Evolutionary conservation across 306 rosid genomes (phyloP).

Genomic region (Hylodesmum podocarpum): DNA sequence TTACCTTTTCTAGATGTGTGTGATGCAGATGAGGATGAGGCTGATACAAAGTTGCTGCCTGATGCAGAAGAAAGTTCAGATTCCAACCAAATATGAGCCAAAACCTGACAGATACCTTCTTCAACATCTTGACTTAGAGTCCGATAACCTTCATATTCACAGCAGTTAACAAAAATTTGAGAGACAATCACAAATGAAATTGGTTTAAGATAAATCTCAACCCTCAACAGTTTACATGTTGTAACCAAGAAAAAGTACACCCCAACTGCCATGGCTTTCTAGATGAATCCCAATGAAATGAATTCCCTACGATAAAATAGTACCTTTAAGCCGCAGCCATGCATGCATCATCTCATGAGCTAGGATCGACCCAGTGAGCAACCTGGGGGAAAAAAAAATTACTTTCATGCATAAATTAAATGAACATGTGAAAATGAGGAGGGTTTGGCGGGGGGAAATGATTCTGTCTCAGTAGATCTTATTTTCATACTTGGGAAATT

Average conservation of each 20-base stretch:
- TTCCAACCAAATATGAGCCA: conserved; percentile 96
- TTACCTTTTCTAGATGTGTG: conserved; percentile 44
- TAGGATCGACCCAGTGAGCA: conserved; percentile 93
- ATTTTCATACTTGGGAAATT: neutral
- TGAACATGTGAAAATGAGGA: neutral
- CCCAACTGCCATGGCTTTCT: neutral
- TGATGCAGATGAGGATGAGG: conserved; percentile 60
- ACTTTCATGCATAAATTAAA: conserved; percentile 44
- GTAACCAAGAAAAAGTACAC: conserved; percentile 18
- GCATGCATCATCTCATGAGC: conserved; percentile 99
- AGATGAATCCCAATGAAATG: conserved; percentile 15
- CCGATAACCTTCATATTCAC: conserved; percentile 70
- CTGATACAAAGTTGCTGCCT: conserved; percentile 50
- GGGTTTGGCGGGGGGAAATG: neutral
- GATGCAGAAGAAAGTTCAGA: conserved; percentile 66
- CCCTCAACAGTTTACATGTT: neutral
- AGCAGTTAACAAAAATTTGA: conserved; percentile 6
- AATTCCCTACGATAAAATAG: neutral
- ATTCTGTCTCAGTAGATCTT: neutral
- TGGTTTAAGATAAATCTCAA: conserved; percentile 5
- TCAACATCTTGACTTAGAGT: conserved; percentile 90
- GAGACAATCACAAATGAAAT: conserved; percentile 21
- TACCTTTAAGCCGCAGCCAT: conserved; percentile 95
- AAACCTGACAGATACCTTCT: conserved; percentile 98
- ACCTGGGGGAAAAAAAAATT: conserved; percentile 41